Evolutionary conservation across 768 basidiomycete genomes (phyloP), one percentile per base, ranked within the genome.

Genomic region (Amanita pseudoporphyria): DNA sequence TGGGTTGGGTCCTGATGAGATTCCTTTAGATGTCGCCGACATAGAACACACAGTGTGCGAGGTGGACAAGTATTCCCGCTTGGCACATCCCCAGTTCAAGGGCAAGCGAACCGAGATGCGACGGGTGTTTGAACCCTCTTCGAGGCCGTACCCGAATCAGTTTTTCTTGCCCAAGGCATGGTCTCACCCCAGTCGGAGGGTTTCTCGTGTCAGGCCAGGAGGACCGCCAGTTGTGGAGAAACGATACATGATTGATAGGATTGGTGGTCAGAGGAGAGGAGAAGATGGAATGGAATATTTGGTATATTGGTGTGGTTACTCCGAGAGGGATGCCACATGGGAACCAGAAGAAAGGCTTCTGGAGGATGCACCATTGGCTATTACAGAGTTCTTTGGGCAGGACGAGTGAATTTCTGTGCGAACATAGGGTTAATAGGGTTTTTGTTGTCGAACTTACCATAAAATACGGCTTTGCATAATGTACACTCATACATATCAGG

Each of bases 31-130:
- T 55, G 65, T 87, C 43, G 77, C 79, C 32, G 87, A 90, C 60
- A 68, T 89, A 47, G 87, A 90, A 66, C 87, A 90, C 60, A 71
- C 80, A 1, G 64, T 89, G 13, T 90, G 87, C 64, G 87, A 90
- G 60, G 71, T 83, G 39, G 84, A 87, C 65, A 86, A 88, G 59
- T 89, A 88, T 58, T 70, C 78, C 36, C 81, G 86, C 40, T 66
- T 66, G n/a, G 67, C 64, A 16, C 74, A 79, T 60, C 76, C 78
- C 3, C 35, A 62, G 9, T 58, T 80, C 49, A 70, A 66, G 50
- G 73, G 70, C 26, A 65, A 58, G 38, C 68, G 76, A 38, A 66
- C 56, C 14, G 57, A 72, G 49, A 57, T 77, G 28, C 64, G 61
- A 5, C 67, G 69, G 10, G 48, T 52, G 0, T 82, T 73, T 55